Evolutionary conservation across 345 rosid species (phyloP), one percentile per base, ranked within the genome.

Genomic region (Boechera retrofracta): DNA sequence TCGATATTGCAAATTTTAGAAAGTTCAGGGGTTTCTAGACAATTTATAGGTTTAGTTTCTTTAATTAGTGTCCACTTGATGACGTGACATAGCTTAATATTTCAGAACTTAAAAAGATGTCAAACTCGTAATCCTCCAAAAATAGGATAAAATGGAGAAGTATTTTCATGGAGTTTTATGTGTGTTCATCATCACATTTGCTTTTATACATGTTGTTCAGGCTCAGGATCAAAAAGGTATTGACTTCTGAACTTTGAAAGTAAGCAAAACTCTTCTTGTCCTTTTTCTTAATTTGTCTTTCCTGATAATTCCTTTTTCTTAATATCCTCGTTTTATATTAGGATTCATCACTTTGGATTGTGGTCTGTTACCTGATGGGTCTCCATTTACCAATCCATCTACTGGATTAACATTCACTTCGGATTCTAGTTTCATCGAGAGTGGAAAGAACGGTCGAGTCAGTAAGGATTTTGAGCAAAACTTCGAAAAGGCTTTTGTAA

Each of bases 101-200:
- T 15, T 47, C 24, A 7, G 1, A n/a, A n/a, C 53, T n/a, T 48
- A 16, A 48, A 16, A 48, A n/a, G 24, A 48, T 6, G 53, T 48
- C 53, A 48, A 48, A 4, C 1, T 6, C 4, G 10, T n/a, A n/a
- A 6, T n/a, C 26, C 10, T n/a, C 53, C 53, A 48, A 16, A 48
- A 48, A 3, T 2, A 48, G 0, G 10, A 44, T 10, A 41, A 41
- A 48, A 48, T n/a, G 53, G 24, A n/a, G 10, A 16, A 48, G 24
- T 16, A n/a, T 7, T 16, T n/a, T 16, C 24, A 48, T 48, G 53
- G 53, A 48, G 53, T 48, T 48, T 48, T 16, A 16, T 48, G 26
- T 48, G 53, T 48, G 53, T 48, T 48, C 53, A 48, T 48, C 53
- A 48, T 48, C 52, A 48, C 53, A 48, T n/a, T 48, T 16, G 53